These are phyloP conservation scores for Syncephalastrum sp. DNA, from an alignment of 371 early-diverging fungal genomes.

Conservation along the genomic window DNA sequence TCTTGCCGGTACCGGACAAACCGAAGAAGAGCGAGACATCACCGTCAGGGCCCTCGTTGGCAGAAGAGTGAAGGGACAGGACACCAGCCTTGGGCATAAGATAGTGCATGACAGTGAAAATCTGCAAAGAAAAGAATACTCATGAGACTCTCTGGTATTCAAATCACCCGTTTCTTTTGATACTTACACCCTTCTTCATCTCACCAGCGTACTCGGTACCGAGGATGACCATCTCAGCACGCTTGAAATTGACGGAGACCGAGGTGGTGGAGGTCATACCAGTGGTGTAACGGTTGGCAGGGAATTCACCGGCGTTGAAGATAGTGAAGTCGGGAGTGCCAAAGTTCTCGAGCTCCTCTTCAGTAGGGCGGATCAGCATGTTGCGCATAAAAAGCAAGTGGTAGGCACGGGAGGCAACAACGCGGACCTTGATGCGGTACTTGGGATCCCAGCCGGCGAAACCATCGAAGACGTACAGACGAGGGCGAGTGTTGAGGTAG, in stretches of 20 bases:
- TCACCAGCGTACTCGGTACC: conserved; percentile 98
- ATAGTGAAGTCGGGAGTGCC: conserved; percentile 97
- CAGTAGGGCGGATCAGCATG: conserved; percentile 95
- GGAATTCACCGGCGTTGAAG: conserved; percentile 95
- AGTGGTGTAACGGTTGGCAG: conserved; percentile 93
- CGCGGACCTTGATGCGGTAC: conserved; percentile 94
- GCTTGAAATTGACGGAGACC: conserved; percentile 88
- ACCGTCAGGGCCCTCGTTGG: conserved; percentile 87
- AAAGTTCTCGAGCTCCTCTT: conserved; percentile 83
- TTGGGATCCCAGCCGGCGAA: conserved; percentile 95
- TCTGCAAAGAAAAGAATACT: conserved; percentile 18
- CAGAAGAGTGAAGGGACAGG: conserved; percentile 93
- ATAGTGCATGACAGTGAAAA: conserved; percentile 98
- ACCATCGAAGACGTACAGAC: conserved; percentile 96
- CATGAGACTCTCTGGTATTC: background rate
- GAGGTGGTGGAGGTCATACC: conserved; percentile 96
- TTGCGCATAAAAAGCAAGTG: conserved; percentile 96
- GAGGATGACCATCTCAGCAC: conserved; percentile 83
- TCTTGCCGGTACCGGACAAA: conserved; percentile 95
- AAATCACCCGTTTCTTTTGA: background rate
- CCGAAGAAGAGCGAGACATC: conserved; percentile 97
- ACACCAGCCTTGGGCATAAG: conserved; percentile 97
- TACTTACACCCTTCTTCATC: conserved; percentile 94
- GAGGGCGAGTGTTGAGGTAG: conserved; percentile 92
- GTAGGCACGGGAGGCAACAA: conserved; percentile 94